These are phyloP conservation scores for Citrullus amarus DNA, from an alignment of 306 rosid genomes.

Conservation along the genomic window DNA sequence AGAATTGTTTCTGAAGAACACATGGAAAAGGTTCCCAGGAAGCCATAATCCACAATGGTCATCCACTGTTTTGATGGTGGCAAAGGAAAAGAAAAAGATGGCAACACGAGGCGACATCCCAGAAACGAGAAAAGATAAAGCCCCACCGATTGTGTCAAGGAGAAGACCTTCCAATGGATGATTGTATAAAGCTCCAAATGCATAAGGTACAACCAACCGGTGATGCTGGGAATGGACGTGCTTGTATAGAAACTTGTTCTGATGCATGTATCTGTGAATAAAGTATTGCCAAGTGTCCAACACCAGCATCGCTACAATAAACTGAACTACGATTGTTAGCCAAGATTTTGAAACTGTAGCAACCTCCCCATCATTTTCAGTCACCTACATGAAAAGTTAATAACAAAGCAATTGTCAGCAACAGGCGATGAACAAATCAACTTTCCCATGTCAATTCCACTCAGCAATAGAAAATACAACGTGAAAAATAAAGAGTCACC, in stretches of 20 bases:
- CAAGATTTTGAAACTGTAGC: slow-evolving; percentile 28
- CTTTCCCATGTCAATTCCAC: not conserved
- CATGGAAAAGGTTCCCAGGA: slow-evolving; percentile 78
- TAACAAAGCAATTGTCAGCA: not conserved
- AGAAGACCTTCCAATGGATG: slow-evolving; percentile 96
- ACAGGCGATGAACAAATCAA: not conserved
- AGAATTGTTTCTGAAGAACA: slow-evolving; percentile 61
- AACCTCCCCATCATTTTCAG: slow-evolving; percentile 38
- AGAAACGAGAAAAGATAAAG: slow-evolving; percentile 72
- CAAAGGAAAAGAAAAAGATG: slow-evolving; percentile 93
- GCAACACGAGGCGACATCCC: slow-evolving; percentile 86
- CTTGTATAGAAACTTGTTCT: slow-evolving; percentile 87
- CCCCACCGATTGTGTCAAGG: slow-evolving; percentile 89
- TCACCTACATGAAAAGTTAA: slow-evolving; percentile 37
- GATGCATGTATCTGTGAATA: slow-evolving; percentile 96
- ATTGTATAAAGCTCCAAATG: slow-evolving; percentile 90
- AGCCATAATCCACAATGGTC: slow-evolving; percentile 93
- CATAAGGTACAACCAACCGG: slow-evolving; percentile 76
- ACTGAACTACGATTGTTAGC: slow-evolving; percentile 42
- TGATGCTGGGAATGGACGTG: slow-evolving; percentile 91
- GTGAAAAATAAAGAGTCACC: not conserved
- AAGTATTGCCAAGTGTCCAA: slow-evolving; percentile 98
- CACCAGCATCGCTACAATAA: slow-evolving; percentile 70
- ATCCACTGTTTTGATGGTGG: slow-evolving; percentile 87
- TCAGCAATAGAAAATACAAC: not conserved